Conservation (phyloP, 2,329 filamentous ascomycete species). For the Nakataea oryzae region DNA sequence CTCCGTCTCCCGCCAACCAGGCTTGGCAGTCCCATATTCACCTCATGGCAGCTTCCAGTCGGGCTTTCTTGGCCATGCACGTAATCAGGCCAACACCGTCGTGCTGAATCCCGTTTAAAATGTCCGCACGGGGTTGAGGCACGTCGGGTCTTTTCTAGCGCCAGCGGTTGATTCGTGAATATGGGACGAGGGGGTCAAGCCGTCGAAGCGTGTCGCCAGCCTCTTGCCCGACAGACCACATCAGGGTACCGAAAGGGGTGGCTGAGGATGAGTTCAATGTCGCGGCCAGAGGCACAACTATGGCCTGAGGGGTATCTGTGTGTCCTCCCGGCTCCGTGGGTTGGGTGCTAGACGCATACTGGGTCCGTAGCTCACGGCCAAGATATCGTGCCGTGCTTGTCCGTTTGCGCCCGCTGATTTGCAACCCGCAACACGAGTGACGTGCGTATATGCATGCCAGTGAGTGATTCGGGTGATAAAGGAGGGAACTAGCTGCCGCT, state of each 20-base stretch:
- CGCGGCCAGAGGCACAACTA: not conserved
- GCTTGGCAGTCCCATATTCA: too few species aligned
- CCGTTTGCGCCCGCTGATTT: not conserved
- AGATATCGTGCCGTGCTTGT: not conserved
- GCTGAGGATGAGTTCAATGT: not conserved
- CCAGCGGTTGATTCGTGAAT: not conserved
- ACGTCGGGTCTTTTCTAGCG: not conserved
- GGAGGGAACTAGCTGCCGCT: not conserved
- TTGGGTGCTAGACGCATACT: too few species aligned
- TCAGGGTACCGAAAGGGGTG: too few species aligned
- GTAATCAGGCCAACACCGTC: not conserved
- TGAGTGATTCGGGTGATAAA: not conserved
- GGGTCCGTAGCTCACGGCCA: too few species aligned
- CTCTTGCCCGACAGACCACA: too few species aligned
- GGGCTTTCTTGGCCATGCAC: not conserved
- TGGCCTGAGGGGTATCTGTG: not conserved
- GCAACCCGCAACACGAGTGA: not conserved
- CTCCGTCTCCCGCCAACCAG: not conserved
- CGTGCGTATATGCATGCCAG: not conserved
- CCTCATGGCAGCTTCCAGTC: not conserved
- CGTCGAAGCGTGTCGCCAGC: too few species aligned
- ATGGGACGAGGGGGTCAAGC: not conserved
- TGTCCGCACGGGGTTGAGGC: not conserved
- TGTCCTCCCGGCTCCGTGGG: too few species aligned
- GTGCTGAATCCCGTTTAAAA: not conserved